Conservation (phyloP, 495 filamentous ascomycete genomes). For the Tetracladium marchalianum region DNA sequence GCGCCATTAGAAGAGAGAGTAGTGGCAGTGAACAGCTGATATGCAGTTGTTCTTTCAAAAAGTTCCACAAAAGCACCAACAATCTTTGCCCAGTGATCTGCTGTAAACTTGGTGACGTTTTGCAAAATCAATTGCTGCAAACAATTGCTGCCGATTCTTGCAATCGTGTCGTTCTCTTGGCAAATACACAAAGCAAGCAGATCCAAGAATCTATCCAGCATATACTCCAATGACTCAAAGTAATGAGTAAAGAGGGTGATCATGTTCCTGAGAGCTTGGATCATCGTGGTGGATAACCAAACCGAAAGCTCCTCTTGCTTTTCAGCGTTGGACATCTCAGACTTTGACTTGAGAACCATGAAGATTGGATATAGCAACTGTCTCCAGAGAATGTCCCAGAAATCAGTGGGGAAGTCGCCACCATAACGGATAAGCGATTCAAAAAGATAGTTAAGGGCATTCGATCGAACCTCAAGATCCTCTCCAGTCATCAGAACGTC, state of each 20-base stretch:
- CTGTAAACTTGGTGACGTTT: conserved; percentile 82
- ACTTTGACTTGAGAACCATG: conserved; percentile 90
- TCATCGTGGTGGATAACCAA: conserved; percentile 99
- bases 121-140: conserved; percentile 92
- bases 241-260: conserved; percentile 98
- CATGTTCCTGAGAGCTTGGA: conserved; percentile 95
- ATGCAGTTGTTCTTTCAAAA: conserved; percentile 87
- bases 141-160: conserved; percentile 95
- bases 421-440: conserved; percentile 85
- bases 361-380: conserved; percentile 97
- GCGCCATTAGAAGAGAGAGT: conserved; percentile 38
- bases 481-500: conserved; percentile 99
- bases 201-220: conserved; percentile 92
- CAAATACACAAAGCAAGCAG: conserved; percentile 92
- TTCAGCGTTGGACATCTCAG: conserved; percentile 86
- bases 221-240: conserved; percentile 89
- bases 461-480: conserved; percentile 93
- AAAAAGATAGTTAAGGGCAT: conserved; percentile 91
- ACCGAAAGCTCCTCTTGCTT: conserved; percentile 95
- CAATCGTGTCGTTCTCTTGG: conserved; percentile 98
- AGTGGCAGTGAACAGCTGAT: conserved; percentile 84
- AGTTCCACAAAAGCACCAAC: conserved; percentile 92
- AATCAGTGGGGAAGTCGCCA: conserved; percentile 82
- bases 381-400: conserved; percentile 97
- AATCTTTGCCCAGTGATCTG: conserved; percentile 85